These are phyloP conservation scores for Solanum microdontum DNA, from an alignment of 257 asterid species.

Conservation along the genomic window DNA sequence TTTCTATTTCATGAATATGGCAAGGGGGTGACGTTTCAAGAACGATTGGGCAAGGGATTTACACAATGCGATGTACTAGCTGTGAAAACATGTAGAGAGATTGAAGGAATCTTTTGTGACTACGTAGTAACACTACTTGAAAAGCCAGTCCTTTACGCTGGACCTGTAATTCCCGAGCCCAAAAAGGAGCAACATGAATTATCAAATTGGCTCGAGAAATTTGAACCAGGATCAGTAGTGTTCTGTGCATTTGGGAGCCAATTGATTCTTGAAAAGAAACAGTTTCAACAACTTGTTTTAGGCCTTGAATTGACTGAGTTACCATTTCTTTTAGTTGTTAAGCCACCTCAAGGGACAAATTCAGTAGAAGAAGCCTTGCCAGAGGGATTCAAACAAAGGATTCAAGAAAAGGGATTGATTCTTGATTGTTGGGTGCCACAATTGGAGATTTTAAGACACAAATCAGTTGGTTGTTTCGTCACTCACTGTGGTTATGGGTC, in stretches of 20 bases:
- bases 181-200: background rate
- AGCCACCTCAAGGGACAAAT: background rate
- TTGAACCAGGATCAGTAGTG: background rate
- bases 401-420: conserved; percentile 1
- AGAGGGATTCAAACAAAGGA: background rate
- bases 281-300: conserved; percentile 10
- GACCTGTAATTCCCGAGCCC: conserved; percentile 7
- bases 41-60: too few species aligned
- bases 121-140: background rate
- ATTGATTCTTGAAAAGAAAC: background rate
- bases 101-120: conserved; percentile 3
- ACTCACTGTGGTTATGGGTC: conserved; percentile 15
- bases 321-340: conserved; percentile 1
- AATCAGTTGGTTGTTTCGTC: conserved; percentile 6
- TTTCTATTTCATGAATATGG: too few species aligned
- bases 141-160: conserved; percentile 8
- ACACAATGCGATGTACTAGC: too few species aligned
- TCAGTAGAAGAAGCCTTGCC: conserved; percentile 5
- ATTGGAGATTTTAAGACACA: background rate
- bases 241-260: conserved; percentile 22
- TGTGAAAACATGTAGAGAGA: too few species aligned
- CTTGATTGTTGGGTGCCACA: conserved; percentile 1
- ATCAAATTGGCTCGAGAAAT: background rate
- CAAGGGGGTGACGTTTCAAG: too few species aligned
- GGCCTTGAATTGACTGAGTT: conserved; percentile 3